Evolutionary conservation across 2,329 filamentous ascomycete species (phyloP).

Genomic region (Aspergillus costaricaensis): DNA sequence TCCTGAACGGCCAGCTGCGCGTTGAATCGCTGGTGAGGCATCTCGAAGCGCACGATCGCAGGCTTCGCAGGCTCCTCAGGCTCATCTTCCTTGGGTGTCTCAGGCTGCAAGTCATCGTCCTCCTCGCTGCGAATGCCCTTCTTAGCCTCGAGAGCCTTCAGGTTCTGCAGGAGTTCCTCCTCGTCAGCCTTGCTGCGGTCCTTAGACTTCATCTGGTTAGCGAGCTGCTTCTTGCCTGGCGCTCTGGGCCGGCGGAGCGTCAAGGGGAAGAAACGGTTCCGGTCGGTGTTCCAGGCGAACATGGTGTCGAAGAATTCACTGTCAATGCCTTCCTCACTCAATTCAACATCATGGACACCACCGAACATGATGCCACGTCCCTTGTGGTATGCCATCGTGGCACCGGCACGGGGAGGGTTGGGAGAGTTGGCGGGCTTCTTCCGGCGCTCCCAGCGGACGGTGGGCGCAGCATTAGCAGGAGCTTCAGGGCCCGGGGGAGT

Average conservation of each 20-base stretch:
- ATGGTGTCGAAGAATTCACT: constrained; percentile 95
- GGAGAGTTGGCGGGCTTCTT: constrained; percentile 92
- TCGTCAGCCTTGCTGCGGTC: constrained; percentile 82
- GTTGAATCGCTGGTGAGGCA: constrained; percentile 90
- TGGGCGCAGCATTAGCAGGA: constrained; percentile 65
- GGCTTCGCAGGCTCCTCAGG: constrained; percentile 56
- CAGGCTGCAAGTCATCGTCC: constrained; percentile 44
- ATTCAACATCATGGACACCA: constrained; percentile 89
- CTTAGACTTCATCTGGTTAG: constrained; percentile 53
- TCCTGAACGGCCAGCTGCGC: constrained; percentile 87
- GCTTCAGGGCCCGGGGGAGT: constrained; percentile 70
- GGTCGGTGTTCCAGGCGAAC: constrained; percentile 91
- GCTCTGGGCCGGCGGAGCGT: constrained; percentile 71
- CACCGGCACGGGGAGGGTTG: constrained; percentile 77
- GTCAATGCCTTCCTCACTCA: constrained; percentile 91
- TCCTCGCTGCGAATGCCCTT: constrained; percentile 60
- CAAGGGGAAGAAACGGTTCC: constrained; percentile 91
- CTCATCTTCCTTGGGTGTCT: constrained; percentile 55
- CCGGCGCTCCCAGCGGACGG: constrained; percentile 84
- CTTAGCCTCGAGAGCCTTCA: constrained; percentile 81
- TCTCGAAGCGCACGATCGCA: constrained; percentile 71
- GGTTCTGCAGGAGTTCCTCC: constrained; percentile 82
- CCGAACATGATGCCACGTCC: constrained; percentile 91
- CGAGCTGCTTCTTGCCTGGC: constrained; percentile 62
- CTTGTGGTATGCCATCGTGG: constrained; percentile 93